Base-by-base conservation (phyloP, 139 green algal genomes). In the Ettlia oleoabundans region DNA sequence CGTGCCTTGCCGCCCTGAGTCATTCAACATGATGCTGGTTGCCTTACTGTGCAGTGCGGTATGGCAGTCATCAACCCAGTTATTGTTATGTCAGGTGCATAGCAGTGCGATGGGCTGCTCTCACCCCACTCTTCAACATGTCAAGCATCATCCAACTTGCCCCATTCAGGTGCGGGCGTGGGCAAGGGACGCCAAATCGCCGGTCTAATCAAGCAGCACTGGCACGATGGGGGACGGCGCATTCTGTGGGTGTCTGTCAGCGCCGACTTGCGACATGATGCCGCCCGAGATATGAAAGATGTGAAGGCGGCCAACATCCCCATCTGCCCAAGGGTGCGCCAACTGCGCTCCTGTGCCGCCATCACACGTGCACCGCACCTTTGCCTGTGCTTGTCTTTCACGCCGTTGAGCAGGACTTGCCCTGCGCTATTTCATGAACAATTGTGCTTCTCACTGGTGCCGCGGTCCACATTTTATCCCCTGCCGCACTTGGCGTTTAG, bases 181-280 rank as follows among this genome's bases (percentile, higher is more conserved):
- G 95, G 95, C 73, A 98, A 96, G 81, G 95, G 93, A 0, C 81
- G 94, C 3, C 92, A 94, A 63, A 95, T 98, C 32, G 93, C 93
- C 5, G 90, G 83, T 8, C 72, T 91, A 26, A 90, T 94, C 64
- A 89, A 89, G 83, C 82, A 92, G 66, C 76, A 87, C 35, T 86
- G 85, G 53, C 37, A 43, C 24, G 51, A 63, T 35, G 89, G 90
- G n/a, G 86, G 88, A 0, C 67, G 84, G 19, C 84, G 88, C 2
- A 67, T 87, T 37, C 81, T 98, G 81, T 98, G 95, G 95, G 74
- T 97, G 19, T 94, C 89, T 19, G 93, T 94, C 26, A 91, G 78
- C 47, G 86, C 86, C 32, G 93, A 96, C 68, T 87, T 97, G 42
- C 63, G 86, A 4, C 91, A 89, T 82, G 95, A 98, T 80, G 92